A percentile compares a stretch with the other conserved stretches of the same genome.
These are phyloP conservation scores for Mycocentrospora acerina DNA, from an alignment of 2,329 filamentous ascomycete genomes.

Conservation along the genomic window DNA sequence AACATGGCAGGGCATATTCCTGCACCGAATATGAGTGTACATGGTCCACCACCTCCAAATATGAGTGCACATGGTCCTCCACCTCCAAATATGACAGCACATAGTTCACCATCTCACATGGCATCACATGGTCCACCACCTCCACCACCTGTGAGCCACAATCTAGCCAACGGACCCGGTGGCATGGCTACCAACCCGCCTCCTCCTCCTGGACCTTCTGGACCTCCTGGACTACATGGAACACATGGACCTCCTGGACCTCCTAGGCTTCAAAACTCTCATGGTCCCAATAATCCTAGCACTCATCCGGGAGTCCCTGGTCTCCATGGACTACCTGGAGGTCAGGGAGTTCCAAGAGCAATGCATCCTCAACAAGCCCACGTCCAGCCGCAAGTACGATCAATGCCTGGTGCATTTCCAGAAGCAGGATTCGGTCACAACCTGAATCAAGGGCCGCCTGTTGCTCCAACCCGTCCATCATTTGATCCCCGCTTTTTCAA, in stretches of 20 bases:
- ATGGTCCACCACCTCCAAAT: constrained; percentile 4
- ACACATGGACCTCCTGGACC: no score
- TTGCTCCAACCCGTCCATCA: constrained; percentile 6
- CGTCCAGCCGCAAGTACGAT: constrained; percentile 4
- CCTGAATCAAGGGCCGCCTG: constrained; percentile 8
- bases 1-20: no score
- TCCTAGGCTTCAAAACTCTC: no score
- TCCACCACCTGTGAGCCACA: constrained; percentile 2
- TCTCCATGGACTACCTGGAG: no score
- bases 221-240: no score
- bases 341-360: not conserved
- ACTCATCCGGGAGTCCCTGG: not conserved
- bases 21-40: constrained; percentile 3
- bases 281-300: not conserved
- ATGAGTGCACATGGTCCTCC: no score
- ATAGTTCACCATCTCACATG: no score
- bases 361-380: constrained; percentile 10
- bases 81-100: no score
- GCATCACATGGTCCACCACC: not conserved
- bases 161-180: not conserved
- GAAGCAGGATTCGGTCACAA: constrained; percentile 4
- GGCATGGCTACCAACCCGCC: no score
- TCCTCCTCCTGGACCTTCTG: no score
- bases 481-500: constrained; percentile 9
- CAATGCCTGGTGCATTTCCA: constrained; percentile 22